Base-by-base conservation (phyloP, 2,329 filamentous ascomycete species). In the Orbilia quercus region DNA sequence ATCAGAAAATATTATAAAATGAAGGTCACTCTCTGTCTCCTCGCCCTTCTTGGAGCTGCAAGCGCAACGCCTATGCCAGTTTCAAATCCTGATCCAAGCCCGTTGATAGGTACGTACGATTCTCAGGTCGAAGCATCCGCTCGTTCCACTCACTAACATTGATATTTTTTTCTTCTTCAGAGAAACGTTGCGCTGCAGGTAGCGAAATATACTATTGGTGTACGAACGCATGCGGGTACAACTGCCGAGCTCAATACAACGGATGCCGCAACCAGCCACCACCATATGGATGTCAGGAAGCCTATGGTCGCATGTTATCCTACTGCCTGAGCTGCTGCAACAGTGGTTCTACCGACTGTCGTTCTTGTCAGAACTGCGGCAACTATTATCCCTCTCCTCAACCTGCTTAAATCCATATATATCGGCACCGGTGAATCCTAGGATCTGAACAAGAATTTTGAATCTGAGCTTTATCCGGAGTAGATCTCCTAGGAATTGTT, bases 11-110 rank as follows among this genome's bases (percentile, higher is more conserved):
- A 25, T 57, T 54, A 47, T 25, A 69, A 67, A 23, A 71, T 71
- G 66, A 71, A 71, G 58, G 16, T 71, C 51, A 18, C 18, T 31
- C 18, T 71, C 66, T 50, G 66, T 34, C 42, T 71, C 50, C 57
- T 71, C 23, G 66, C 66, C 44, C 40, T 71, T 12, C 42, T 71
- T 42, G 51, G 57, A n/a, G 66, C 51, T 25, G 51, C 22, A n/a
- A 71, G 31, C 36, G 57, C 66, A 7, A 58, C 50, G 45, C 66
- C 66, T 45, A 50, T 62, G 7, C 55, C 65, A 48, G 11, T 57
- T 25, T 23, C 65, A n/a, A 58, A 63, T 16, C 20, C 48, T 2
- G 57, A 62, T 9, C 20, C 66, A 23, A 57, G 12, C 16, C 22
- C 66, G 20, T 25, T 53, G 14, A 12, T 71, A 18, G 14, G 66